These are phyloP conservation scores for Haplosporangium sp. DNA, from an alignment of 371 early-diverging fungal species.

Conservation along the genomic window DNA sequence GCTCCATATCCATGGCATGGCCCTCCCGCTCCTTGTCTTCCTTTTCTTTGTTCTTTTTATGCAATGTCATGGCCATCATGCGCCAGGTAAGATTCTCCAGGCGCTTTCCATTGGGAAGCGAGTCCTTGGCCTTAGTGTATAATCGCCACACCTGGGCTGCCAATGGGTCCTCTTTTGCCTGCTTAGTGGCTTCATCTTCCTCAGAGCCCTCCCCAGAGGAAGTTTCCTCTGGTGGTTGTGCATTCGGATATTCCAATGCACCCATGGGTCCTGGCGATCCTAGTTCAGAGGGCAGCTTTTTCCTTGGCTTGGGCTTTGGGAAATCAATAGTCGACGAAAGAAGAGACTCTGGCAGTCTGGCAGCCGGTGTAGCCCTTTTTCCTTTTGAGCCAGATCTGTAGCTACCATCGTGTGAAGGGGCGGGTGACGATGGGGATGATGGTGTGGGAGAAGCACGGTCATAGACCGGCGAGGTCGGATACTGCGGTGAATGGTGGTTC, in stretches of 20 bases:
- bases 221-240: conserved; percentile 9
- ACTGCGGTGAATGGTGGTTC: conserved; percentile 52
- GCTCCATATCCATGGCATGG: conserved; percentile 38
- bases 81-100: conserved; percentile 80
- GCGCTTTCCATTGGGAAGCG: conserved; percentile 70
- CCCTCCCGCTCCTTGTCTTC: conserved; percentile 43
- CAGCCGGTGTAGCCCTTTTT: conserved; percentile 29
- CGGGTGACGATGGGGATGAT: conserved; percentile 51
- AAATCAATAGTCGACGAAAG: conserved; percentile 54
- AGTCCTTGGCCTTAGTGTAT: conserved; percentile 76
- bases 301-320: conserved; percentile 53
- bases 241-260: conserved; percentile 17
- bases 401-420: conserved; percentile 51
- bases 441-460: conserved; percentile 51
- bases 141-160: conserved; percentile 76
- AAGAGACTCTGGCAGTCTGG: conserved; percentile 42
- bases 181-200: conserved; percentile 52
- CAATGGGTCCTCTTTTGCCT: conserved; percentile 65
- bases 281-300: conserved; percentile 47
- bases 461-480: conserved; percentile 40
- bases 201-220: conserved; percentile 61
- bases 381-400: conserved; percentile 37
- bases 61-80: conserved; percentile 73
- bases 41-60: conserved; percentile 59
- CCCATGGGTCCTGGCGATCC: conserved; percentile 42